Evolutionary conservation across 176 grass and related monocot genomes (phyloP).

Genomic region (Musa itinerans): DNA sequence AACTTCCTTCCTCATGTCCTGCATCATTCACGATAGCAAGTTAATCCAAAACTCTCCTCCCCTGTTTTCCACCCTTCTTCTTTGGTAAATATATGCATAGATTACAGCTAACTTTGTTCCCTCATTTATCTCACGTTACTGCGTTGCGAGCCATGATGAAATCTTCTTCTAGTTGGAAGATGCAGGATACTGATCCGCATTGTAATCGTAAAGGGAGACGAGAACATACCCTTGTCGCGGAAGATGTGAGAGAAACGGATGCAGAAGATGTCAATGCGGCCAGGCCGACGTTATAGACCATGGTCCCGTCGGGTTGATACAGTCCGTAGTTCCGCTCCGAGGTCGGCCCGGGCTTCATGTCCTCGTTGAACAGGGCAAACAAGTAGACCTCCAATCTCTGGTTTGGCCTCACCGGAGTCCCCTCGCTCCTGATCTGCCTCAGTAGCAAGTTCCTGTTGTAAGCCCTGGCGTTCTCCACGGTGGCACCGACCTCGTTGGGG

Average conservation of each 20-base stretch:
- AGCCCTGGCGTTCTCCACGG: slow-evolving; percentile 53
- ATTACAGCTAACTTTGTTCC: too few species aligned
- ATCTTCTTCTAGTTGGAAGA: too few species aligned
- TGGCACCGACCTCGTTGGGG: slow-evolving; percentile 58
- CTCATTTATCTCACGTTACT: too few species aligned
- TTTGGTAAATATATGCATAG: too few species aligned
- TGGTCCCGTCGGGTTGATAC: slow-evolving; percentile 58
- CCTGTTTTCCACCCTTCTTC: too few species aligned
- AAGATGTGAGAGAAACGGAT: slow-evolving; percentile 46
- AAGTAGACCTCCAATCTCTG: slow-evolving; percentile 72
- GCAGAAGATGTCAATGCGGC: slow-evolving; percentile 27
- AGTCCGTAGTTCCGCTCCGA: slow-evolving; percentile 92
- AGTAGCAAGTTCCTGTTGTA: slow-evolving; percentile 82
- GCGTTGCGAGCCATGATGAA: too few species aligned
- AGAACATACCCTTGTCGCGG: slow-evolving; percentile 26
- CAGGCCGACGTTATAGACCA: slow-evolving; percentile 87
- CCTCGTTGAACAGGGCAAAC: slow-evolving; percentile 94
- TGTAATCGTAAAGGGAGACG: not conserved
- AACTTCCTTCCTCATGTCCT: slow-evolving; percentile 46
- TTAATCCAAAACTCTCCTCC: too few species aligned
- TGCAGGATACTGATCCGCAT: too few species aligned
- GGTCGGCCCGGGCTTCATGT: slow-evolving; percentile 74
- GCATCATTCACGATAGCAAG: slow-evolving; percentile 6
- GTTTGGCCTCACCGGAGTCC: slow-evolving; percentile 70
- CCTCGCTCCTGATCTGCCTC: slow-evolving; percentile 51